Percentiles rank a stretch among this genome's conserved stretches.
phyloP scores from a whole-genome alignment of 805 yeast genomes.

The Metahyphopichia silvanorum region DNA sequence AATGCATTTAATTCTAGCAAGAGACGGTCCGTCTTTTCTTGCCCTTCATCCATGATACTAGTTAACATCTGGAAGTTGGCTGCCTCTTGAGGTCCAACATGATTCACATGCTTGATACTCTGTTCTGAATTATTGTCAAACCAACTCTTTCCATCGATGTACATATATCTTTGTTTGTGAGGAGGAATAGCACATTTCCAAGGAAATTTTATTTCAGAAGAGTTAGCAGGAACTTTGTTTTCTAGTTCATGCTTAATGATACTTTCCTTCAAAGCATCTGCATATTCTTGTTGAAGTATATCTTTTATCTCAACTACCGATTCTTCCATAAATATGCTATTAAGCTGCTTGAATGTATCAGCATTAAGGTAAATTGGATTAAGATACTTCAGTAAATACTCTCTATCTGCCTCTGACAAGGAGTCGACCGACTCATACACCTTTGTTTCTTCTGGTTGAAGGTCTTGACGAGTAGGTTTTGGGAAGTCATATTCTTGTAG shows the following conservation, averaged over 20 bases:
- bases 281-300: conserved; percentile 57
- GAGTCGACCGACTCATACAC: conserved; percentile 18
- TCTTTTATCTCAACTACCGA: conserved; percentile 66
- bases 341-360: conserved; percentile 42
- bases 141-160: conserved; percentile 62
- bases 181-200: conserved; percentile 95
- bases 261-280: conserved; percentile 41
- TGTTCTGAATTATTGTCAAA: conserved; percentile 28
- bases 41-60: conserved; percentile 3
- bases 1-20: conserved; percentile 56
- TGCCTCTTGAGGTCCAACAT: conserved; percentile 45
- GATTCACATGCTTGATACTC: conserved; percentile 26
- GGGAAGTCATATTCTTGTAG: conserved; percentile 82
- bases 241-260: conserved; percentile 62
- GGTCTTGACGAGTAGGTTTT: conserved; percentile 48
- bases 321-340: conserved; percentile 56
- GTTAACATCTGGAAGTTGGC: conserved; percentile 52
- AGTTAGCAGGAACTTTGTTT: conserved; percentile 52
- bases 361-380: conserved; percentile 45
- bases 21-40: conserved; percentile 20
- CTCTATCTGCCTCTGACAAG: conserved; percentile 33
- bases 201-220: conserved; percentile 58
- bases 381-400: conserved; percentile 52
- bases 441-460: conserved; percentile 37
- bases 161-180: conserved; percentile 84